Base-by-base conservation (phyloP, 192 early-diverging fungal genomes). In the Backusella australiensis region DNA sequence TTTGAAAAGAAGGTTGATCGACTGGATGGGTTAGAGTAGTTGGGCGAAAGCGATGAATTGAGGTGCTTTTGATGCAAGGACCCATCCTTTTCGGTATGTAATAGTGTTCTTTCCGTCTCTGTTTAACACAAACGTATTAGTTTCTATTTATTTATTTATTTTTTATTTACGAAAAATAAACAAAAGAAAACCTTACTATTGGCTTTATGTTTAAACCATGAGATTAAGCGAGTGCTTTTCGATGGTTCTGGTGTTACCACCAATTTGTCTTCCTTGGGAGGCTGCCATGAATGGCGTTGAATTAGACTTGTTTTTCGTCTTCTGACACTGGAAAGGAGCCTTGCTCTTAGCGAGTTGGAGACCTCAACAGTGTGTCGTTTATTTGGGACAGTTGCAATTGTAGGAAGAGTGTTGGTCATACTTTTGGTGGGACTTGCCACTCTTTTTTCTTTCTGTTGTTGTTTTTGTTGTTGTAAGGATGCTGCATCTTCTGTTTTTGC, bases 21-120 rank as follows among this genome's bases (percentile, higher is more conserved):
- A 63, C 56, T 63, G 3, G 56, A 63, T 14, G 56, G 56, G 9
- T 63, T 63, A 6, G 56, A 63, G 14, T 63, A 63, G 12, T 63
- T 63, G 56, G 56, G 56, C 0, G 56, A 63, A 26, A 63, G 56
- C n/a, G 56, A 63, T 29, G 56, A 63, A 63, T 63, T 63, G 26
- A 63, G 56, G 4, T 63, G 56, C 4, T 63, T 63, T 14, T 63
- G 56, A 63, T 63, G 56, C 56, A 63, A 63, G 23, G 56, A 63
- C 11, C 3, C 56, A 63, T 63, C 56, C 12, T 63, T 63, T 63
- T 63, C 56, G 56, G 56, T 63, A 63, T 63, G 56, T 63, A 23
- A 3, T 63, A 63, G n/a, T 63, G 56, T 63, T 63, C 56, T 63
- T 63, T 63, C 56, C 56, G 56, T 63, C 56, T 63, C 56, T 63